Conservation (phyloP, 257 asterid species). For the Mitragyna speciosa region DNA sequence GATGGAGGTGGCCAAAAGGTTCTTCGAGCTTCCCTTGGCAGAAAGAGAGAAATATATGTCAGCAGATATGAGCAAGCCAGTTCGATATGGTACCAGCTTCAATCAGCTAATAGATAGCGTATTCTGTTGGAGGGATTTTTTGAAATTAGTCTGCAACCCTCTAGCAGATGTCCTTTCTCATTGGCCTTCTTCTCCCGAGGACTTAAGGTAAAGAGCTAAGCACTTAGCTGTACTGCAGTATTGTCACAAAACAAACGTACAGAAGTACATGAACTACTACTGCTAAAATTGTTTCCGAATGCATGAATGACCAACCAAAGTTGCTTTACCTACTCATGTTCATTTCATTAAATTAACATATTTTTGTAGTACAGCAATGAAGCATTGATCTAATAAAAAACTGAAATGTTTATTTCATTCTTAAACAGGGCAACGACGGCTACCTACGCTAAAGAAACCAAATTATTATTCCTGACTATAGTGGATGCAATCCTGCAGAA, state of each 20-base stretch:
- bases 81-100: slow-evolving; percentile 89
- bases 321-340: background rate
- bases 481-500: slow-evolving; percentile 75
- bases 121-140: slow-evolving; percentile 88
- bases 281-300: background rate
- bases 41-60: slow-evolving; percentile 90
- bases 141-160: slow-evolving; percentile 70
- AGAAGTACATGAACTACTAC: background rate
- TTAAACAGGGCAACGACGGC: slow-evolving; percentile 53
- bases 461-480: slow-evolving; percentile 46
- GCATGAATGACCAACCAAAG: background rate
- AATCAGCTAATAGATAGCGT: slow-evolving; percentile 80
- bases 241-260: background rate
- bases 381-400: background rate
- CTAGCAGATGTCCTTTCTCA: slow-evolving; percentile 51
- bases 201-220: slow-evolving; percentile 50
- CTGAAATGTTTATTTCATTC: background rate
- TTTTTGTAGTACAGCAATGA: background rate
- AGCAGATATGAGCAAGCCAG: slow-evolving; percentile 51
- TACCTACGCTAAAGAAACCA: slow-evolving; percentile 57
- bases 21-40: slow-evolving; percentile 62
- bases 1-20: slow-evolving; percentile 53
- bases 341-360: background rate
- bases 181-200: slow-evolving; percentile 86
- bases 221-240: background rate